Base-by-base conservation (phyloP, 2,329 filamentous ascomycete species). In the Botryotinia convoluta region DNA sequence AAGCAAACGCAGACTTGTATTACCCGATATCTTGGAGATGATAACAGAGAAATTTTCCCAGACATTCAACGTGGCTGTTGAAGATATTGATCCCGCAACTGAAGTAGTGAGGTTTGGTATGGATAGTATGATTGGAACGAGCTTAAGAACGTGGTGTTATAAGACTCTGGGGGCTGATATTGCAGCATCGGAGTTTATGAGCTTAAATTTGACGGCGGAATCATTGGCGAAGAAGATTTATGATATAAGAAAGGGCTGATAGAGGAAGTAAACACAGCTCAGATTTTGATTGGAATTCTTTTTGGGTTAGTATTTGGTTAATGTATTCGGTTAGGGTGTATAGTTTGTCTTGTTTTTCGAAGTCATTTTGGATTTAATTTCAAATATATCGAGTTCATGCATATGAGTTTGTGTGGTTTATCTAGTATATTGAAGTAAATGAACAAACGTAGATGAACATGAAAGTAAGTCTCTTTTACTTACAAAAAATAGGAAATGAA, bases 51-150 rank as follows among this genome's bases (percentile, higher is more conserved):
- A 86, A 79, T 80, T 86, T 4, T 82, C 85, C 0, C 80, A 82
- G 1, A 82, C 85, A 14, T 83, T 87, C 74, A 84, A 85, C 80
- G 82, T 86, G 76, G 83, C 83, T 63, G 71, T 81, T 2, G 83
- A 85, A 44, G 84, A 86, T 68, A 81, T 87, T 71, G 85, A 86
- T 74, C 79, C 83, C 68, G 82, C 80, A 4, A 82, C 76, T 62
- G 84, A 78, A 63, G 79, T 81, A 83, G 86, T 72, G 83, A 82
- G 82, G 4, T 87, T 87, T 70, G 77, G 77, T 26, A 60, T 79
- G 29, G 77, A 79, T 61, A 76, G 74, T 68, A 75, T 79, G 69
- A 76, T 78, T 54, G 77, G 75, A 9, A 75, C 77, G 20, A 77
- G 77, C 20, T 63, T 79, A 32, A 61, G 77, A 9, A 76, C 74